A percentile compares a stretch with the other conserved stretches of the same genome.
Evolutionary conservation across 1,284 basidiomycete genomes (phyloP).

Genomic region (Vanrija humicola): DNA sequence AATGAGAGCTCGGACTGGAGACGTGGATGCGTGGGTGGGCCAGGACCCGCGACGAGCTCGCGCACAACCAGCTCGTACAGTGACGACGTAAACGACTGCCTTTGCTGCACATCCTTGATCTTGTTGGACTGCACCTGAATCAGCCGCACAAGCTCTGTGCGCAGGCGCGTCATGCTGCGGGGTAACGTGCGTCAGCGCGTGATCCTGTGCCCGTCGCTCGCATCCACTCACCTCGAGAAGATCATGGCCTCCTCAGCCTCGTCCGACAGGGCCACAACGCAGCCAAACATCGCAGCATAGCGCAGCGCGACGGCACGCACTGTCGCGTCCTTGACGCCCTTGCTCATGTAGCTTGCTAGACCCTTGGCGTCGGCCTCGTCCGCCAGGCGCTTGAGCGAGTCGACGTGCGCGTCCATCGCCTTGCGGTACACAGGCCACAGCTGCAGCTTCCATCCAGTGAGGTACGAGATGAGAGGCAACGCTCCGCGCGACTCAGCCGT

Average conservation of each 20-base stretch:
- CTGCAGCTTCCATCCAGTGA: conserved; percentile 71
- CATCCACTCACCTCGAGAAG: conserved; percentile 67
- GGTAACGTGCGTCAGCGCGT: neutral
- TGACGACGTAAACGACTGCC: conserved; percentile 64
- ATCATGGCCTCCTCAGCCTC: conserved; percentile 90
- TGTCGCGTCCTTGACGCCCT: conserved; percentile 63
- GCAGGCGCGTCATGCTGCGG: conserved; percentile 71
- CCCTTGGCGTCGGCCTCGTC: conserved; percentile 59
- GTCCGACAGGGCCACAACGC: conserved; percentile 70
- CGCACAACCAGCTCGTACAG: conserved; percentile 74
- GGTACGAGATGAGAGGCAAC: conserved; percentile 69
- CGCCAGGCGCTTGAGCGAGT: conserved; percentile 72
- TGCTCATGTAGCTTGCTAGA: conserved; percentile 53
- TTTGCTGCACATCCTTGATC: conserved; percentile 56
- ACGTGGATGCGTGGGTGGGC: conserved; percentile 56
- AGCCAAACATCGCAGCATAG: conserved; percentile 74
- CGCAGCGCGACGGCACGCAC: conserved; percentile 60
- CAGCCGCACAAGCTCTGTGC: conserved; percentile 78
- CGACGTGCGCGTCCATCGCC: conserved; percentile 74
- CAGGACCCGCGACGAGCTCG: conserved; percentile 59
- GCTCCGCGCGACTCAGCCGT: conserved; percentile 72
- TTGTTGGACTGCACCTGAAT: conserved; percentile 67
- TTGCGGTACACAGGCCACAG: conserved; percentile 92
- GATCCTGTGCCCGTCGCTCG: neutral
- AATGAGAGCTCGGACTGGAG: conserved; percentile 59